These are phyloP conservation scores for Pinus albicaulis DNA, from an alignment of 75 land plant genomes.

Conservation along the genomic window DNA sequence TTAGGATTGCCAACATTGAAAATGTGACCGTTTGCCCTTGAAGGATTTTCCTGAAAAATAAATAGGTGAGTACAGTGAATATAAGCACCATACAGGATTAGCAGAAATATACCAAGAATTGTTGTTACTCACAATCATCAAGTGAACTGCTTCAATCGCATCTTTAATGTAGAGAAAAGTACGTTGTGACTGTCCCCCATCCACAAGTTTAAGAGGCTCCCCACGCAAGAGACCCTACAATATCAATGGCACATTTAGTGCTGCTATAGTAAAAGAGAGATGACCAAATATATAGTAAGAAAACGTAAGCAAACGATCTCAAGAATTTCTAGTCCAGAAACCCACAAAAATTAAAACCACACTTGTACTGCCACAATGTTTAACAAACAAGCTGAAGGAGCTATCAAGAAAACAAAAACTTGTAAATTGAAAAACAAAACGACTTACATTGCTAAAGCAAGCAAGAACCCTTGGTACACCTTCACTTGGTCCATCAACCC, in stretches of 20 bases:
- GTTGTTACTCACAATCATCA: slow-evolving; percentile 76
- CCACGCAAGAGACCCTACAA: slow-evolving; percentile 72
- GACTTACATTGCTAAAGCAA: slow-evolving; percentile 91
- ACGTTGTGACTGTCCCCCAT: slow-evolving; percentile 91
- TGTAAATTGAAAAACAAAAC: no score
- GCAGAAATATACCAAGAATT: no score
- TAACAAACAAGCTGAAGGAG: neutral
- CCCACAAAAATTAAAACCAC: no score
- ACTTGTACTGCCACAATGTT: no score
- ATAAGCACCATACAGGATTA: slow-evolving; percentile 19
- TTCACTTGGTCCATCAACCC: slow-evolving; percentile 97
- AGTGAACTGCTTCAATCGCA: slow-evolving; percentile 88
- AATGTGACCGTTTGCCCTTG: slow-evolving; percentile 92
- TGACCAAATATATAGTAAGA: neutral
- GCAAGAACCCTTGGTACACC: slow-evolving; percentile 97
- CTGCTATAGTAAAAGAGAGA: neutral
- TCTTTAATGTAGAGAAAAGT: slow-evolving; percentile 96
- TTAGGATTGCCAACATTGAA: slow-evolving; percentile 98
- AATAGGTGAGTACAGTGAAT: slow-evolving; percentile 4
- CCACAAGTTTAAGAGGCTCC: slow-evolving; percentile 96
- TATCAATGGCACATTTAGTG: no score
- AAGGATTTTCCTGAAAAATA: slow-evolving; percentile 72
- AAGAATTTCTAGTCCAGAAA: no score
- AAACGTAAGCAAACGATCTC: no score
- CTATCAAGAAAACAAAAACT: neutral